These are phyloP conservation scores for Ogataea hybrid DNA, from an alignment of 1,139 yeast genomes.

Conservation along the genomic window DNA sequence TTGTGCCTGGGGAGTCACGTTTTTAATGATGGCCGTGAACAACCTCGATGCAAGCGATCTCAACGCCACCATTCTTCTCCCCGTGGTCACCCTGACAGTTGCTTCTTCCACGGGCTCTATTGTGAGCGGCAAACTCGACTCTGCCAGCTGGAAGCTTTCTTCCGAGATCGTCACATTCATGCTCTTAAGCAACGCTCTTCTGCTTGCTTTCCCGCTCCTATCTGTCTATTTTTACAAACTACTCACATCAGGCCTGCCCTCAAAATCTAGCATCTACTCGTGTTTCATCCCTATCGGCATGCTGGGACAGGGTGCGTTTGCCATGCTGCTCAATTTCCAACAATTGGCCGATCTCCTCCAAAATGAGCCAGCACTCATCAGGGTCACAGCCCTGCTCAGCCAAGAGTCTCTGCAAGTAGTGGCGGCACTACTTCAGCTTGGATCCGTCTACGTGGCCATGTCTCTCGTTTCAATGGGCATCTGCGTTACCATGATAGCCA, in stretches of 20 bases:
- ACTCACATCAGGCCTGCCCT: constrained; percentile 59
- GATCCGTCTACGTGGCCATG: constrained; percentile 37
- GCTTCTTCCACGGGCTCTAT: constrained; percentile 64
- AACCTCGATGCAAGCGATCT: constrained; percentile 31
- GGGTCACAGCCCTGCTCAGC: not conserved
- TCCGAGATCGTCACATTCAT: constrained; percentile 55
- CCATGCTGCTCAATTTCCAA: constrained; percentile 42
- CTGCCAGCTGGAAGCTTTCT: constrained; percentile 45
- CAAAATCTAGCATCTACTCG: constrained; percentile 44
- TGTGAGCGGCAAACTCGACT: constrained; percentile 40
- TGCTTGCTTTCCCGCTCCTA: constrained; percentile 55
- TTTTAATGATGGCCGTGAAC: constrained; percentile 43
- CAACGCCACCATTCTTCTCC: constrained; percentile 54
- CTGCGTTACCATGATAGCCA: constrained; percentile 58
- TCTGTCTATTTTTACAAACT: constrained; percentile 60
- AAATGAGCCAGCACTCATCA: constrained; percentile 22
- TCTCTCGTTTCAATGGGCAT: constrained; percentile 51
- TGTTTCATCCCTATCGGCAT: constrained; percentile 65
- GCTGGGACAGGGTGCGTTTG: constrained; percentile 80
- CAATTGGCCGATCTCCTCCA: constrained; percentile 21
- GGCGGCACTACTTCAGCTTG: constrained; percentile 17
- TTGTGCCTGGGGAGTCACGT: constrained; percentile 56
- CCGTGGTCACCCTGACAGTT: constrained; percentile 77
- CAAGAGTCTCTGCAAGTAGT: constrained; percentile 10
- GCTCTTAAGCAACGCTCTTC: constrained; percentile 68